Base-by-base conservation (phyloP, 2,329 filamentous ascomycete genomes). In the Fusarium coicis region DNA sequence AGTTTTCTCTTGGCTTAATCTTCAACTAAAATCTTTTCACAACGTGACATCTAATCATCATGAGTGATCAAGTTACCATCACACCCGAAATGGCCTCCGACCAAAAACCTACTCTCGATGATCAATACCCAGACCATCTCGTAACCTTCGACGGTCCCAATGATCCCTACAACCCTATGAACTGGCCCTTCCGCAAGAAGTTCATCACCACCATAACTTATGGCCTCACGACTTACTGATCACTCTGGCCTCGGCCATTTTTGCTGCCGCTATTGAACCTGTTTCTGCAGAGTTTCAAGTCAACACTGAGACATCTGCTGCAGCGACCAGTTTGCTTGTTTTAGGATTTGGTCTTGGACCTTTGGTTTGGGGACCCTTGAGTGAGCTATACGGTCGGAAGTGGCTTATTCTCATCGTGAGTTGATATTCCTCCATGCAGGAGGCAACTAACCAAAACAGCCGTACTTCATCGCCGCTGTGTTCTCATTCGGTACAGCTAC, bases 171-270 rank as follows among this genome's bases (percentile, higher is more conserved):
- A 56, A 56, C 18, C 50, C 59, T 0, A 39, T 62, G 7, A 62
- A 62, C 11, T 62, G 59, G 59, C 4, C 40, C 2, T 62, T 62
- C 9, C 59, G 40, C 11, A 56, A 62, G 14, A 62, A 62, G 3
- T 62, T 62, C 5, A 39, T 62, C 12, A 62, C 18, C 10, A 56
- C 59, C 1, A 62, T 62, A n/a, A 32, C 39, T 1, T 62, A 62
- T 5, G 59, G 50, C 6, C 39, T 62, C 10, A 62, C 59, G 4
- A 62, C 59, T 26, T 62, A 50, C 50, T 62, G 59, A 62, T 62
- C 21, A 56, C 50, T 2, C 15, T 56, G 5, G 59, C 59, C 10
- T 57, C 50, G 11, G 59, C 59, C 21, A 46, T 62, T 5, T 62
- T 62, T 10, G 32, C 59, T 2, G 42, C 59, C 0, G 50, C 50